Evolutionary conservation across 202 grass and related monocot species (phyloP).

Genomic region (Panicum hallii): DNA sequence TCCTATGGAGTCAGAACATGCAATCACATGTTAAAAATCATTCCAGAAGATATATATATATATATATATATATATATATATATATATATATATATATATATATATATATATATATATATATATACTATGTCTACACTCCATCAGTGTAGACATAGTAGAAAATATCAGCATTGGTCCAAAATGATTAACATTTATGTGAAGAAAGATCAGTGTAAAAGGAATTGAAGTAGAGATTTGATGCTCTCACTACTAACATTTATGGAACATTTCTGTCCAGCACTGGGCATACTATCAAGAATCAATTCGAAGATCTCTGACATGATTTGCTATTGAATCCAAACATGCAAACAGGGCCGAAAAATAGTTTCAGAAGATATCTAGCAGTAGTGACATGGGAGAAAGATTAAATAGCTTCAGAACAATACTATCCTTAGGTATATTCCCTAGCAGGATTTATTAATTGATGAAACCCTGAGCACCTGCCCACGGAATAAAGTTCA

Average conservation of each 20-base stretch:
- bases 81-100: too few species aligned
- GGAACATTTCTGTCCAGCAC: not conserved
- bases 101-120: too few species aligned
- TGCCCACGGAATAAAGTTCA: not conserved
- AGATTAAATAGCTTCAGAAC: not conserved
- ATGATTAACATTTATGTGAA: too few species aligned
- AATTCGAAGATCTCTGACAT: not conserved
- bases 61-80: too few species aligned
- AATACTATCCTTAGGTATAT: not conserved
- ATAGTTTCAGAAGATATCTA: not conserved
- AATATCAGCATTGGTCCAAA: not conserved
- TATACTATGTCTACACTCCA: too few species aligned
- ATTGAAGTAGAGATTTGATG: not conserved
- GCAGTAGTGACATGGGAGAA: not conserved
- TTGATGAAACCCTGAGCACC: not conserved
- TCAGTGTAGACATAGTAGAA: too few species aligned
- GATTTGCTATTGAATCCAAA: not conserved
- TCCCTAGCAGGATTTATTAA: not conserved
- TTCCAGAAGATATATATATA: too few species aligned
- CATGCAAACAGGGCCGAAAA: not conserved
- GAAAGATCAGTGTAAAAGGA: too few species aligned
- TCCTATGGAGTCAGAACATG: too few species aligned
- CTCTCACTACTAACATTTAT: not conserved
- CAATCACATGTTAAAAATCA: too few species aligned
- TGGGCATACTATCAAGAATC: not conserved